These are phyloP conservation scores for Prunus padus DNA, from an alignment of 306 rosid genomes.

Conservation along the genomic window DNA sequence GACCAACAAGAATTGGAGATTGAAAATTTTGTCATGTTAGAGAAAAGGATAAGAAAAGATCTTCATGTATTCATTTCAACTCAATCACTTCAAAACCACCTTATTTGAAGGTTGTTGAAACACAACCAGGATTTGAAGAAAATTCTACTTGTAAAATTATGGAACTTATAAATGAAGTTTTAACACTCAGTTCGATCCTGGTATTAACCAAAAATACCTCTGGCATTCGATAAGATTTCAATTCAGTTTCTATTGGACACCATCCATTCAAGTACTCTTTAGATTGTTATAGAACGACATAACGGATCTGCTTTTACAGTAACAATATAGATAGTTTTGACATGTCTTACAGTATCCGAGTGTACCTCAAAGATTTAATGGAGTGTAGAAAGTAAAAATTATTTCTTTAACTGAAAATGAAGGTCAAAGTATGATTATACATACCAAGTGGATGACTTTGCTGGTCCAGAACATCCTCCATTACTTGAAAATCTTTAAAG, in stretches of 20 bases:
- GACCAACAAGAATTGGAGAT: background rate
- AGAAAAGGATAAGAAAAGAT: background rate
- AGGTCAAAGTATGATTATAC: background rate
- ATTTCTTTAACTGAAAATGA: background rate
- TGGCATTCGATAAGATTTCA: background rate
- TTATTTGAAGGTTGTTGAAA: background rate
- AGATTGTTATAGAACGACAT: no score
- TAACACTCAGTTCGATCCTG: background rate
- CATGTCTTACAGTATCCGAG: background rate
- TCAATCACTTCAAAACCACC: background rate
- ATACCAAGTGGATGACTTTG: conserved; percentile 33
- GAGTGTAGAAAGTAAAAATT: background rate
- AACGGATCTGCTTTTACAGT: background rate
- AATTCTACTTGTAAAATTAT: background rate
- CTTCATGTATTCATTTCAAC: background rate
- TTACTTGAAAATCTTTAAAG: conserved; percentile 13
- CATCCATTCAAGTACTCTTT: background rate
- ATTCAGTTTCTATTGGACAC: no score
- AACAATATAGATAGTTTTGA: background rate
- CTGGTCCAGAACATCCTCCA: conserved; percentile 57
- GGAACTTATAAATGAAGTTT: background rate
- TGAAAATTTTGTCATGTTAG: background rate
- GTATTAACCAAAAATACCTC: background rate
- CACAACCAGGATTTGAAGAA: background rate
- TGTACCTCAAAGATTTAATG: background rate